phyloP scores from a whole-genome alignment of 78 protist species.

The Polysphondylium violaceum region DNA sequence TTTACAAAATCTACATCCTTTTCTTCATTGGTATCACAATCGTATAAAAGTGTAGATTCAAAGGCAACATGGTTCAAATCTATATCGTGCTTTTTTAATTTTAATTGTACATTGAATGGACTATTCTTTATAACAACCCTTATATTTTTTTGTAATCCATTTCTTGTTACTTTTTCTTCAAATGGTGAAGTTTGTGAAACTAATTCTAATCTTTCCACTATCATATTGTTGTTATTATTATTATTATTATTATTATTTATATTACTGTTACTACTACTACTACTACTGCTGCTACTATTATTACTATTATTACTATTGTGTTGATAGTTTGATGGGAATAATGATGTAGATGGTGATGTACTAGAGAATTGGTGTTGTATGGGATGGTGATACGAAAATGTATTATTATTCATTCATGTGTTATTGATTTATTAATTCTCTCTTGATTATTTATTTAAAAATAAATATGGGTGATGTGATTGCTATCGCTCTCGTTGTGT shows the following conservation, averaged over 20 bases:
- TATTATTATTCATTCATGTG: too few relatives aligned
- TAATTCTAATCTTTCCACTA: constrained; percentile 32
- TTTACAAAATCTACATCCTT: constrained; percentile 82
- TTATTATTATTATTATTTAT: background rate
- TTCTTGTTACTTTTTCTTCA: constrained; percentile 70
- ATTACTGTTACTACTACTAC: background rate
- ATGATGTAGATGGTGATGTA: too few relatives aligned
- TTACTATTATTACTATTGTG: too few relatives aligned
- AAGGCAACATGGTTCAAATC: constrained; percentile 77
- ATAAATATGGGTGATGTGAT: too few relatives aligned
- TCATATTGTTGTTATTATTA: constrained; percentile 23
- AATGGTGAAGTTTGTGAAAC: constrained; percentile 64
- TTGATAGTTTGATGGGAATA: too few relatives aligned
- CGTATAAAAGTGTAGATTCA: constrained; percentile 70
- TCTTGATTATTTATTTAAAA: too few relatives aligned
- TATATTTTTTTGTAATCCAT: constrained; percentile 77
- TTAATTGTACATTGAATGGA: constrained; percentile 73
- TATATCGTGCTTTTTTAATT: constrained; percentile 49
- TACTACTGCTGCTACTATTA: background rate
- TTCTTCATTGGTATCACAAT: constrained; percentile 50
- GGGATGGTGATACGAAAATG: too few relatives aligned
- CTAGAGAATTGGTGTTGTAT: too few relatives aligned
- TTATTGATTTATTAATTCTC: too few relatives aligned
- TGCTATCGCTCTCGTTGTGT: too few relatives aligned
- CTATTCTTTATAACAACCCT: constrained; percentile 74